Evolutionary conservation across 371 early-diverging fungal genomes (phyloP), one percentile per base, ranked within the genome.

Genomic region (Zychaea mexicana): DNA sequence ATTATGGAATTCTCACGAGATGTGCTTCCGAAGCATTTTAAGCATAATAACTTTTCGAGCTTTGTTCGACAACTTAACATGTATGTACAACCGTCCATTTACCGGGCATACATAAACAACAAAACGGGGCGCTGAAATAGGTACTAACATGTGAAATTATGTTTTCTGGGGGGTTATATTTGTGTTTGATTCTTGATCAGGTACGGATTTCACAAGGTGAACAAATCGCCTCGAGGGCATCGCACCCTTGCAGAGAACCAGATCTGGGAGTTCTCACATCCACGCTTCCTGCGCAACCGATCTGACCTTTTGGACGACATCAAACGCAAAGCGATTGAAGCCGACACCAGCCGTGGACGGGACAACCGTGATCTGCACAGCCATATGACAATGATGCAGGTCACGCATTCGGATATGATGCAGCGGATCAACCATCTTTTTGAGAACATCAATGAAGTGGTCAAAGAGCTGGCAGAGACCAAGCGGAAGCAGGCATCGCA

Each of bases 181-280:
- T n/a, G n/a, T 31, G 27, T 54, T 5, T 31, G n/a, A n/a, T 13
- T 13, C 15, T 42, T 42, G 49, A 22, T 49, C 49, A 89, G 90
- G 90, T 90, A 93, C 66, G 94, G 94, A 3, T 94, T 94, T 73
- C 93, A 92, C 83, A 95, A 95, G 69, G 88, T 92, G 54, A 95
- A 90, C 83, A 85, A 92, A 78, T 85, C 91, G 38, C 93, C 93
- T 39, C 85, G 95, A 57, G 95, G 95, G 1, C 89, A 90, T 69
- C 85, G 92, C 47, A 92, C 90, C 15, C 69, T 87, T 64, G 91
- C 91, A 22, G 94, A 92, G 70, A 91, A 92, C 74, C 94, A 94
- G 76, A 88, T 93, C 71, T 96, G 96, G 96, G 95, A 95, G 78
- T 95, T 96, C 74, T 91, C 91, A 55, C 95, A 96, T 71, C 81